Conservation (phyloP, 257 asterid genomes). For the Catharanthus roseus region DNA sequence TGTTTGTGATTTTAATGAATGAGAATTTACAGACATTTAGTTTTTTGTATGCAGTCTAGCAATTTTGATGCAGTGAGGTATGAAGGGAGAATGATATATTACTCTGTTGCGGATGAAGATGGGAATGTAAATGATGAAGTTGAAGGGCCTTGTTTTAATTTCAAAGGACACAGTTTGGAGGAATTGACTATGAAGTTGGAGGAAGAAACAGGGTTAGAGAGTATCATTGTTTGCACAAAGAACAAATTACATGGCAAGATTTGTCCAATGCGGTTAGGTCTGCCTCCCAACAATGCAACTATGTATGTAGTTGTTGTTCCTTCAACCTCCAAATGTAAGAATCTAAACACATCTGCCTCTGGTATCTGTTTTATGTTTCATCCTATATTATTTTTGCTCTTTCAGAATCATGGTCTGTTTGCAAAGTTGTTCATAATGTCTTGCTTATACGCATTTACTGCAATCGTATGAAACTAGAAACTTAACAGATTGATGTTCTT, state of each 20-base stretch:
- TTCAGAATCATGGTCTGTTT: background rate
- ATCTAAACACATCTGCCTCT: background rate
- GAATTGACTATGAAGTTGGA: slow-evolving; percentile 58
- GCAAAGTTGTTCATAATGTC: background rate
- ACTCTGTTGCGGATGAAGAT: slow-evolving; percentile 53
- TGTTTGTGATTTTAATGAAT: background rate
- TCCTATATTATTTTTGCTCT: background rate
- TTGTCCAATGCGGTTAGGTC: slow-evolving; percentile 73
- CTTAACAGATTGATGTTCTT: background rate
- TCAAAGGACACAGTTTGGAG: slow-evolving; percentile 68
- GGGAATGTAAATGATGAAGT: slow-evolving; percentile 41
- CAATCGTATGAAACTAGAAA: background rate
- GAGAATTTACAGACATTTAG: background rate
- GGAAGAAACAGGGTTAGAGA: slow-evolving; percentile 63
- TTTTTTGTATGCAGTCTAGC: slow-evolving; percentile 33
- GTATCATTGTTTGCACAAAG: slow-evolving; percentile 55
- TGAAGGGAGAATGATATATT: slow-evolving; percentile 66
- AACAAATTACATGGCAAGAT: slow-evolving; percentile 63
- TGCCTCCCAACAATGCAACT: slow-evolving; percentile 89
- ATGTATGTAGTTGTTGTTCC: slow-evolving; percentile 82
- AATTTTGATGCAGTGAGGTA: slow-evolving; percentile 30
- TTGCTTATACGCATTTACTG: background rate
- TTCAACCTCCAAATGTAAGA: slow-evolving; percentile 65
- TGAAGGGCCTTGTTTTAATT: slow-evolving; percentile 47
- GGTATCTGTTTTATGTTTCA: background rate